phyloP scores from a whole-genome alignment of 768 basidiomycete genomes.

The Pisolithus marmoratus region DNA sequence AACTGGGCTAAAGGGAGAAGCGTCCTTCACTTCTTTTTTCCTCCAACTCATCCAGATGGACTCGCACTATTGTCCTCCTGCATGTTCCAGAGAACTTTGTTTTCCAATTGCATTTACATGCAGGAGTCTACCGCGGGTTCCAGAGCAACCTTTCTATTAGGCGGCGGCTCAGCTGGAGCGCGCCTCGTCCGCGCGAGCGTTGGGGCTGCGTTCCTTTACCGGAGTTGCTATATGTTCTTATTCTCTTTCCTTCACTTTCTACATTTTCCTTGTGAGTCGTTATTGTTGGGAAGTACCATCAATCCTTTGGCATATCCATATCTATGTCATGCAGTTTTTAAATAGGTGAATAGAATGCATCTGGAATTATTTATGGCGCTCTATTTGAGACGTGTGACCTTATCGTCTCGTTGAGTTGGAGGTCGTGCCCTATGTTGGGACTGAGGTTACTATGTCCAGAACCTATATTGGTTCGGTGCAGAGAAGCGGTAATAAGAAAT shows the following conservation, averaged over 20 bases:
- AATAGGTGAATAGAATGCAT: no score
- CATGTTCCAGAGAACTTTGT: background rate
- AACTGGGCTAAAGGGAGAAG: background rate
- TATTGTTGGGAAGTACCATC: no score
- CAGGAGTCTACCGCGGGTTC: conserved; percentile 35
- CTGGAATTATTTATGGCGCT: no score
- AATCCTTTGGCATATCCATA: no score
- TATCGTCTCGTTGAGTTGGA: no score
- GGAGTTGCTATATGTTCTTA: conserved; percentile 22
- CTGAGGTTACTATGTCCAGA: no score
- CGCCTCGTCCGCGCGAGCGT: conserved; percentile 10
- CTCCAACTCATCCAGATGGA: conserved; percentile 25
- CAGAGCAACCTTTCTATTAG: conserved; percentile 15
- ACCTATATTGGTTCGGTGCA: no score
- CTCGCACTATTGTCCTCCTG: conserved; percentile 36
- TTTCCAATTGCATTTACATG: conserved; percentile 6
- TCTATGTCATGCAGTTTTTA: no score
- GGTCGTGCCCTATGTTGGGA: no score
- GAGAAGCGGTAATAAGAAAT: no score
- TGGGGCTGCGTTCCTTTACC: conserved; percentile 30
- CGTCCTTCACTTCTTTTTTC: background rate
- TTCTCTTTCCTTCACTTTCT: background rate
- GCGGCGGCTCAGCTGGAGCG: conserved; percentile 24
- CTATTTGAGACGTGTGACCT: no score
- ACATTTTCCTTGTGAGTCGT: no score